Percentiles rank a stretch among this genome's conserved stretches.
Conservation (phyloP, 306 rosid genomes). For the Pterocarpus macrocarpus region DNA sequence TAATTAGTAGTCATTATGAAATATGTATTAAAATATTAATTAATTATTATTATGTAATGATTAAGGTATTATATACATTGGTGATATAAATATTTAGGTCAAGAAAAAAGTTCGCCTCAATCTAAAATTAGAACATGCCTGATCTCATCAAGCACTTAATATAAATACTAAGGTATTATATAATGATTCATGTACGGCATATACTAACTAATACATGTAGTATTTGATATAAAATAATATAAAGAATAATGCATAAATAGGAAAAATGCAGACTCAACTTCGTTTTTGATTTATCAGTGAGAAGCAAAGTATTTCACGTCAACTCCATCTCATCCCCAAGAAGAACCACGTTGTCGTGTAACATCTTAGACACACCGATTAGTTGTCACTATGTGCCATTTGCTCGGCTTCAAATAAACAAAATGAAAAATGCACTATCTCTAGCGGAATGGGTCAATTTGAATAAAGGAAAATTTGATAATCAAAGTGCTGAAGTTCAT, state of each 20-base stretch:
- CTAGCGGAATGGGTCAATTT: constrained; percentile 15
- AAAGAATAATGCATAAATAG: neutral
- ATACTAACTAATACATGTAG: no score
- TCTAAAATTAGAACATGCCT: no score
- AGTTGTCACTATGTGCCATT: constrained; percentile 36
- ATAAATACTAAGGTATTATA: no score
- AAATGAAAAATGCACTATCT: constrained; percentile 1
- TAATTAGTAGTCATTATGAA: neutral
- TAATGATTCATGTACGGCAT: neutral
- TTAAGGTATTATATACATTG: no score
- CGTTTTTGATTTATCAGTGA: neutral
- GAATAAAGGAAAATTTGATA: neutral
- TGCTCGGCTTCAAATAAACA: constrained; percentile 26
- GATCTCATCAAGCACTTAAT: no score
- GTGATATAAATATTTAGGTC: no score
- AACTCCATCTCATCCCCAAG: neutral
- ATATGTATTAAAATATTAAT: neutral
- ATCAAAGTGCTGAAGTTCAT: neutral
- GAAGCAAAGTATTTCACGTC: constrained; percentile 20
- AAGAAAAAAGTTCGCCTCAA: no score
- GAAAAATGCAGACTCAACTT: neutral
- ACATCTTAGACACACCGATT: constrained; percentile 20
- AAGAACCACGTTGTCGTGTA: constrained; percentile 21
- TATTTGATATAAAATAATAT: no score
- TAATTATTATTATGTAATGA: no score